These are phyloP conservation scores for Metarhizium robertsii DNA, from an alignment of 2,329 filamentous ascomycete genomes.

Conservation along the genomic window DNA sequence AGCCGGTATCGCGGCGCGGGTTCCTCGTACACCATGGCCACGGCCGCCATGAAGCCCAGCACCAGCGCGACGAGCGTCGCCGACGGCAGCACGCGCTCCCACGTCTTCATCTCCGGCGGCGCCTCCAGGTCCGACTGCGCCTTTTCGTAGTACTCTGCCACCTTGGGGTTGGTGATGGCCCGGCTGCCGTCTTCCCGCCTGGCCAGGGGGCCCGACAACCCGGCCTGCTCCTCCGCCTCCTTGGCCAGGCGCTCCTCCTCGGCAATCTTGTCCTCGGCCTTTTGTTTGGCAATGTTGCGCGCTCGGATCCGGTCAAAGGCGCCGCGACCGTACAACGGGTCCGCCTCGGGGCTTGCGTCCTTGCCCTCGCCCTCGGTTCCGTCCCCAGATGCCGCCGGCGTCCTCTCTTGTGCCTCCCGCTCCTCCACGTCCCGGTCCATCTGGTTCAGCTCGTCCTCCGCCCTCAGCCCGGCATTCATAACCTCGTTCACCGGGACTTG, in stretches of 20 bases:
- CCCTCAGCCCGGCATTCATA: conserved; percentile 49
- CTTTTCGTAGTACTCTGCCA: conserved; percentile 30
- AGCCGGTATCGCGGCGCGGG: conserved; percentile 42
- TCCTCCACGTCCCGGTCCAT: conserved; percentile 32
- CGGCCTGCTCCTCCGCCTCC: conserved; percentile 30
- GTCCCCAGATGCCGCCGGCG: conserved; percentile 13
- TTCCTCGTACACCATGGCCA: conserved; percentile 43
- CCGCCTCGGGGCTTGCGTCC: conserved; percentile 20
- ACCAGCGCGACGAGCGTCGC: conserved; percentile 37
- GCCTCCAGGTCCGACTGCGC: conserved; percentile 41
- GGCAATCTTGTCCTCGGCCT: conserved; percentile 34
- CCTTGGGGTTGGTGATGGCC: conserved; percentile 27
- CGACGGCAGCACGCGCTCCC: conserved; percentile 47
- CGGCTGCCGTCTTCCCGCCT: conserved; percentile 28
- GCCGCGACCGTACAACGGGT: conserved; percentile 49
- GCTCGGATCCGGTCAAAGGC: conserved; percentile 48
- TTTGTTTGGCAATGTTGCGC: conserved; percentile 37
- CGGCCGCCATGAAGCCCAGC: conserved; percentile 31
- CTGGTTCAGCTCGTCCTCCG: conserved; percentile 51
- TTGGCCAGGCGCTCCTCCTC: conserved; percentile 30
- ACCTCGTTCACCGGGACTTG: conserved; percentile 50
- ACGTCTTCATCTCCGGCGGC: conserved; percentile 39
- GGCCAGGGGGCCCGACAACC: conserved; percentile 29
- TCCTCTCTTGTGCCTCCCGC: conserved; percentile 13
- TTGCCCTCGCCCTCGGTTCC: conserved; percentile 12